phyloP scores from a whole-genome alignment of 2,329 filamentous ascomycete genomes.

The Periconia sp. region DNA sequence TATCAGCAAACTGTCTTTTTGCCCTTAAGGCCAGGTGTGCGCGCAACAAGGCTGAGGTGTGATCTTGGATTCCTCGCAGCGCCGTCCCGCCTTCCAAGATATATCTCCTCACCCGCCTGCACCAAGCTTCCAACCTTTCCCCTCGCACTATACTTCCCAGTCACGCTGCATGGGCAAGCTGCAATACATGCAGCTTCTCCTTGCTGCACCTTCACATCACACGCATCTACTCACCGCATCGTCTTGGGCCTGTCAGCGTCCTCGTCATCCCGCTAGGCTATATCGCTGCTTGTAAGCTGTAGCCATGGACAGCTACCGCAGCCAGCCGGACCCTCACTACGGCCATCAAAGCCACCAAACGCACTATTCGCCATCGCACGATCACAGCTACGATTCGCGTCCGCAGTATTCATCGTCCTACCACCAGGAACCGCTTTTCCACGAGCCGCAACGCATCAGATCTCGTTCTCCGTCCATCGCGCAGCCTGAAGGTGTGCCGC shows the following conservation, averaged over 20 bases:
- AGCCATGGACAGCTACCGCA: conserved; percentile 23
- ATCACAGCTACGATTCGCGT: conserved; percentile 25
- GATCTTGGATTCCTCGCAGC: not conserved
- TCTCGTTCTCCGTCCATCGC: conserved; percentile 41
- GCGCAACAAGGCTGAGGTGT: conserved; percentile 5
- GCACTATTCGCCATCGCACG: conserved; percentile 24
- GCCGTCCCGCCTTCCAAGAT: conserved; percentile 3
- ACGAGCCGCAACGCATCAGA: conserved; percentile 27
- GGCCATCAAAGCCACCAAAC: no score
- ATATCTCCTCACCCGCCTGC: conserved; percentile 4
- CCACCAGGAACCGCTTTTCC: conserved; percentile 29
- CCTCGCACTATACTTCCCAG: conserved; percentile 6
- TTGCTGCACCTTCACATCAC: conserved; percentile 25
- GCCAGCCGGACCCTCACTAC: conserved; percentile 24
- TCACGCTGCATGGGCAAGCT: conserved; percentile 26
- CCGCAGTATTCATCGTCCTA: conserved; percentile 24
- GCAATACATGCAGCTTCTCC: conserved; percentile 25
- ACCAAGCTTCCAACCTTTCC: not conserved
- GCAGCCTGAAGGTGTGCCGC: conserved; percentile 38
- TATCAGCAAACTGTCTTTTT: conserved; percentile 1
- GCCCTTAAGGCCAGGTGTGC: conserved; percentile 6
- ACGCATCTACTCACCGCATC: conserved; percentile 12
- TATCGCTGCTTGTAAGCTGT: conserved; percentile 16
- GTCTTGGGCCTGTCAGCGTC: conserved; percentile 15
- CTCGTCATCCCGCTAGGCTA: conserved; percentile 24